Base-by-base conservation (phyloP, 108 stramenopile genomes). In the Epithemia pelagica region DNA sequence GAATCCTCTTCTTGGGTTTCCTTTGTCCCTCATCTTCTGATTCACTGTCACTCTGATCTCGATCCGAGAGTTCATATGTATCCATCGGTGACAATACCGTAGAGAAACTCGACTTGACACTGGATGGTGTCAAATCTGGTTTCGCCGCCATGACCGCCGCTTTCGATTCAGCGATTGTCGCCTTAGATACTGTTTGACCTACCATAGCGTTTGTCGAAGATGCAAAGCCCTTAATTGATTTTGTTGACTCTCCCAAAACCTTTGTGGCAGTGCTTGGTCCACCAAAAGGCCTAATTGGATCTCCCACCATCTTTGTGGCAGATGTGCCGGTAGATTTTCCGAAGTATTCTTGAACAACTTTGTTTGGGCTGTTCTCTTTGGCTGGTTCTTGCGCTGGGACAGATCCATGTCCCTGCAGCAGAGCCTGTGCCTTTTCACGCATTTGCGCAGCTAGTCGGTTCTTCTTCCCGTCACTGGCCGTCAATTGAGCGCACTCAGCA, bases 51-150 rank as follows among this genome's bases (percentile, higher is more conserved):
- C 73, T 79, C 54, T 85, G 83, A 8, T 91, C 90, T 26, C 86
- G 62, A 69, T 94, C 92, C 24, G 89, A 91, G 57, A 94, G 90
- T 51, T 91, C 89, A 65, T 94, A 94, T 31, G 53, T 64, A 0
- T 24, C 30, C 19, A 24, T 66, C 28, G 61, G 37, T 62, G 51
- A 28, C 23, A 30, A 33, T 31, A 51, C 60, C 54, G 66, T 37
- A 23, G 27, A 64, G 26, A 28, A 75, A 59, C 31, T 61, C 22
- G 31, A 46, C 21, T 58, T 58, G 15, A 21, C 56, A n/a, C 25
- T 23, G 5, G 56, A 27, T 58, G 56, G 22, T n/a, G 56, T 58
- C 21, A 18, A 8, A 5, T 58, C 22, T 21, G 7, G 7, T n/a
- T 58, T 27, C 56, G 22, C 26, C 7, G 15, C 21, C 7, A 27